Evolutionary conservation across 768 basidiomycete species (phyloP).

Genomic region (Kondoa malvinella): DNA sequence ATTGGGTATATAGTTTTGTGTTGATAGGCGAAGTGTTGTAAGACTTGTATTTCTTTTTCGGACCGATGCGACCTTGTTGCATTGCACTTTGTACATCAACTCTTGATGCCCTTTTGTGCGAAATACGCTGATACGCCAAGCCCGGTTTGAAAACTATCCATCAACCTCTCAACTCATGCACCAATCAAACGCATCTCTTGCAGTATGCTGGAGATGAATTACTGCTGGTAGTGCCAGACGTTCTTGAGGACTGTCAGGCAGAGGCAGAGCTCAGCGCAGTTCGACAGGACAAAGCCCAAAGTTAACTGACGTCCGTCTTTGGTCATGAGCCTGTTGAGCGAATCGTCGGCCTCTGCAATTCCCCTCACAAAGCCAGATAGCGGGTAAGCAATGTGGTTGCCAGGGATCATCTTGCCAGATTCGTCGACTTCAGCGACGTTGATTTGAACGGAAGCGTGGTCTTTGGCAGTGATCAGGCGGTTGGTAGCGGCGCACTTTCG

Average conservation of each 20-base stretch:
- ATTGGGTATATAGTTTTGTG: too few relatives aligned
- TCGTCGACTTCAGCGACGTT: constrained; percentile 86
- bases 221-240: constrained; percentile 93
- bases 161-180: neutral
- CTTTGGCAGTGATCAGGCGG: constrained; percentile 96
- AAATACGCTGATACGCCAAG: too few relatives aligned
- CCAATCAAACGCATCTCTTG: neutral
- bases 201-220: constrained; percentile 22
- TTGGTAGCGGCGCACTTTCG: constrained; percentile 32
- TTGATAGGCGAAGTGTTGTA: too few relatives aligned
- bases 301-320: constrained; percentile 75
- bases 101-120: too few relatives aligned
- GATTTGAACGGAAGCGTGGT: constrained; percentile 96
- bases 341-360: constrained; percentile 90
- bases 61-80: too few relatives aligned
- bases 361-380: constrained; percentile 86
- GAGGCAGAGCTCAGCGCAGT: neutral
- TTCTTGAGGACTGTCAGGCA: constrained; percentile 63
- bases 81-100: too few relatives aligned
- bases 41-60: too few relatives aligned
- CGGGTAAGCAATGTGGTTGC: constrained; percentile 59
- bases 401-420: constrained; percentile 51
- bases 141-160: neutral
- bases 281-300: constrained; percentile 11
- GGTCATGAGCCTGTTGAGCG: constrained; percentile 87